Conservation (phyloP, 78 protist species). For the Goniomonas avonlea region DNA sequence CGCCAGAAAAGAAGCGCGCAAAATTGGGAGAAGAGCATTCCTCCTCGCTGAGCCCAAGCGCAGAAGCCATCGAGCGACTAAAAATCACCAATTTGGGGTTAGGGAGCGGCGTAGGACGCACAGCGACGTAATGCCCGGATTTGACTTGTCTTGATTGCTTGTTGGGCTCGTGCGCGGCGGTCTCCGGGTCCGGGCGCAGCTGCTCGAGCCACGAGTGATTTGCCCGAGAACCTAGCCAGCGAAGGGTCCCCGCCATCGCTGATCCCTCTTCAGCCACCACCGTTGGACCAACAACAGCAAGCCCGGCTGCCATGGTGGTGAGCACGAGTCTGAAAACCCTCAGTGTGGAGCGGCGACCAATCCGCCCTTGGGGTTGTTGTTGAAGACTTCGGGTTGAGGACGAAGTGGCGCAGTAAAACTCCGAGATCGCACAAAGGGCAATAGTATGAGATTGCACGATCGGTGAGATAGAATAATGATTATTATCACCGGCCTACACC, state of each 20-base stretch:
- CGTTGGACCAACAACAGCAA: background rate
- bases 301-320: background rate
- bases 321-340: no score
- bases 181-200: background rate
- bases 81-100: background rate
- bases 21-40: background rate
- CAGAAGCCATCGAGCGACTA: background rate
- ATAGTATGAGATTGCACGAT: no score
- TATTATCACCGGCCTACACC: no score
- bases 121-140: constrained; percentile 23
- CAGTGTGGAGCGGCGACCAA: no score
- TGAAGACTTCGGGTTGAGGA: no score
- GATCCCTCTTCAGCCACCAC: background rate
- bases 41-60: background rate
- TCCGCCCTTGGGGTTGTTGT: no score
- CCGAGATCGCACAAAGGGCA: no score
- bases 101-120: constrained; percentile 16
- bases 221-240: background rate
- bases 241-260: background rate
- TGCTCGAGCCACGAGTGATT: background rate
- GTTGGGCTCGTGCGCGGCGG: constrained; percentile 7
- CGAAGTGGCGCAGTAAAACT: no score
- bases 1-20: constrained; percentile 22
- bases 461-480: no score
- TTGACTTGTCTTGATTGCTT: background rate